Conservation (phyloP, 2,329 filamentous ascomycete genomes). For the Aspergillus sojae region DNA sequence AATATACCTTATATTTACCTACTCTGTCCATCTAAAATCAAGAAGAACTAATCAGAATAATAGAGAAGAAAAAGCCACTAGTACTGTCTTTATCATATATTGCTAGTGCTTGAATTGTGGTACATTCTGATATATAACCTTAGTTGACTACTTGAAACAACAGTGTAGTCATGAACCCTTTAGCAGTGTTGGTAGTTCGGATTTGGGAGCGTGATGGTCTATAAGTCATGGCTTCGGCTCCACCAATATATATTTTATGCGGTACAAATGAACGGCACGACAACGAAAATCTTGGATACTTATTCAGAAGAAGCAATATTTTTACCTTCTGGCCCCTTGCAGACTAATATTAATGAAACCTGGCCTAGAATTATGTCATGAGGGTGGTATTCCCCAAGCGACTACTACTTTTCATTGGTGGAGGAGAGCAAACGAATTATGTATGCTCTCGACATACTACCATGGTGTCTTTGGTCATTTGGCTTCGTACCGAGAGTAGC, state of each 20-base stretch:
- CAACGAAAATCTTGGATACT: too few species aligned
- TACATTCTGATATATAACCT: background rate
- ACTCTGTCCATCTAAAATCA: background rate
- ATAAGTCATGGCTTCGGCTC: background rate
- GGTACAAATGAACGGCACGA: too few species aligned
- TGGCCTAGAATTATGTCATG: too few species aligned
- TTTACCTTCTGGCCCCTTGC: too few species aligned
- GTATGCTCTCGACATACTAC: too few species aligned
- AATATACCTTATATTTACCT: background rate
- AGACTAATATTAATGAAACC: too few species aligned
- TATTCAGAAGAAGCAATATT: too few species aligned
- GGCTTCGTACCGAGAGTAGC: too few species aligned
- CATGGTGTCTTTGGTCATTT: too few species aligned
- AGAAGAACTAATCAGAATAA: background rate
- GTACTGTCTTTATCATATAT: background rate
- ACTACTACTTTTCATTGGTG: too few species aligned
- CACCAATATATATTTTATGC: background rate
- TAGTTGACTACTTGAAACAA: background rate
- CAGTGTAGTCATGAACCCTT: background rate
- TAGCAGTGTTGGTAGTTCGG: background rate
- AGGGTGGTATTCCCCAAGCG: too few species aligned
- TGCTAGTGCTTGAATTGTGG: background rate
- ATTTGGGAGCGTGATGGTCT: background rate
- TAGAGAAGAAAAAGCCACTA: background rate
- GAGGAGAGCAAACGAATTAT: too few species aligned